Percentiles rank a stretch among this genome's conserved stretches.
These are phyloP conservation scores for Plasmodium sp. DNA, from an alignment of 169 alveolate species.

Conservation along the genomic window DNA sequence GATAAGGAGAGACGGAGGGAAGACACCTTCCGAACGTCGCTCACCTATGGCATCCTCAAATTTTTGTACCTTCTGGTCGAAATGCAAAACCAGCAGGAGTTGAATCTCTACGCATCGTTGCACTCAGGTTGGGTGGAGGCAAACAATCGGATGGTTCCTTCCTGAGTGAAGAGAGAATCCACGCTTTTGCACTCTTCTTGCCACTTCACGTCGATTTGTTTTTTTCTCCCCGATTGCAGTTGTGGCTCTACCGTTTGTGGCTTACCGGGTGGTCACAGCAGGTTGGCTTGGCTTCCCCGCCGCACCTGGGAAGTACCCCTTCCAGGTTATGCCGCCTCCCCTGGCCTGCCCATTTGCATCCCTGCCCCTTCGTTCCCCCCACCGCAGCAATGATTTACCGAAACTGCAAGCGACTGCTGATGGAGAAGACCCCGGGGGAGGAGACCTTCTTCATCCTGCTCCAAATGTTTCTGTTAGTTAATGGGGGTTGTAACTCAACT, in stretches of 20 bases:
- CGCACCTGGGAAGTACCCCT: not conserved
- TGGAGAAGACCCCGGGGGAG: constrained; percentile 12
- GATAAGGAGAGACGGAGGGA: constrained; percentile 10
- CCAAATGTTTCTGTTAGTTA: constrained; percentile 23
- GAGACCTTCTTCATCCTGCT: constrained; percentile 5
- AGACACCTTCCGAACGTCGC: constrained; percentile 15
- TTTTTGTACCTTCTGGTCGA: constrained; percentile 38
- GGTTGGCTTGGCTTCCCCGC: not conserved
- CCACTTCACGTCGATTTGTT: not conserved
- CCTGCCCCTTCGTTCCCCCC: not conserved
- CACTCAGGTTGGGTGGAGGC: constrained; percentile 2
- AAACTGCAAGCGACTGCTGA: constrained; percentile 34
- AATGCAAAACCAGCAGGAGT: constrained; percentile 37
- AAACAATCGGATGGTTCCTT: not conserved
- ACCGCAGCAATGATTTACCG: constrained; percentile 15
- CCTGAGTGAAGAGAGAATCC: not conserved
- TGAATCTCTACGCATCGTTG: constrained; percentile 24
- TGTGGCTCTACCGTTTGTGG: constrained; percentile 52
- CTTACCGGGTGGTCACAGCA: constrained; percentile 11
- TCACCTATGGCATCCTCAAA: constrained; percentile 32
- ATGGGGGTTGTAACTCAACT: not conserved
- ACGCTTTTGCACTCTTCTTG: no score
- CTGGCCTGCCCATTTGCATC: no score
- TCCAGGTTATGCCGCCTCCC: not conserved
- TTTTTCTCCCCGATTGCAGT: not conserved